Base-by-base conservation (phyloP, 164 flowering plant genomes). In the Dillenia turbinata region DNA sequence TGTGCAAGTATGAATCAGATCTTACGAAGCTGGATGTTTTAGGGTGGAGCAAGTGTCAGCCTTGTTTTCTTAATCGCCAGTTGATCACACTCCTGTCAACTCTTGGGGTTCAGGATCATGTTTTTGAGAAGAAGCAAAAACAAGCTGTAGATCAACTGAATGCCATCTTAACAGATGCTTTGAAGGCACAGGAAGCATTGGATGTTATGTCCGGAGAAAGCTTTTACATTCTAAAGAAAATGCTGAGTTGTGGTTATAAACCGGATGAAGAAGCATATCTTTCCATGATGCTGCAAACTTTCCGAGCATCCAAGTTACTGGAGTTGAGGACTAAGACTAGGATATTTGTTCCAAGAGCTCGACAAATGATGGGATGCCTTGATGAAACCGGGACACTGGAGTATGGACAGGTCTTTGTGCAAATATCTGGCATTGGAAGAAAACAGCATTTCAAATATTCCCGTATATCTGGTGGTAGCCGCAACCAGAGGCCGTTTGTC, bases 381-480 rank as follows among this genome's bases (percentile, higher is more conserved):
- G 98, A 94, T 71, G 98, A 94, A 75, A 86, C 95, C 16, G 50
- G 77, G 54, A 83, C 81, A 16, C 64, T 94, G 56, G 81, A 88
- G 52, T 94, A 94, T 71, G 98, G 98, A 12, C 76, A 94, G 73
- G 97, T 89, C 9, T 89, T 91, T 76, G 84, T 94, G 59, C 89
- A 89, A 46, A 66, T 65, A 66, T 87, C 98, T 61, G 61, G 70
- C 17, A 46, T 69, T 46, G 73, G 75, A 4, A 22, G 9, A 5
- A 24, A 67, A 12, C 60, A 59, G 16, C 51, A 66, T 24, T n/a
- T 17, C 52, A 71, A 54, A 16, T 60, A 65, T 60, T 65, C 69
- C 40, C 24, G 49, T n/a, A n/a, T 52, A 17, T 47, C 50, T 9
- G 50, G 56, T 2, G 52, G 48, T 24, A 59, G 54, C 24, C 49